Evolutionary conservation across 1,139 yeast genomes (phyloP).

Genomic region (Dujonia santamariae): DNA sequence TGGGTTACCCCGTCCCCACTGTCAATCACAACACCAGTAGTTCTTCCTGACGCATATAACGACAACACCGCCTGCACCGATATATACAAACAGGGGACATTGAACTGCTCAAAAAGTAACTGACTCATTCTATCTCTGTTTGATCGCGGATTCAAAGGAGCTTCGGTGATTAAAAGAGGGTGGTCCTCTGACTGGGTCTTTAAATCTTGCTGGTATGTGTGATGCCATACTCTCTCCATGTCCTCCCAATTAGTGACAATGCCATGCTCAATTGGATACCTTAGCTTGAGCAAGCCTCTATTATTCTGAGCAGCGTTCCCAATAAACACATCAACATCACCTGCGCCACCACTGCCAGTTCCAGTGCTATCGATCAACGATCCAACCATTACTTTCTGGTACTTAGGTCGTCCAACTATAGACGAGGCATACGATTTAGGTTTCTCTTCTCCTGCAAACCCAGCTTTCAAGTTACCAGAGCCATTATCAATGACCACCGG

Average conservation of each 20-base stretch:
- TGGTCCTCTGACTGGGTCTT: slow-evolving; percentile 50
- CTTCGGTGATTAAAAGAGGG: slow-evolving; percentile 78
- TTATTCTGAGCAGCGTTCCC: slow-evolving; percentile 73
- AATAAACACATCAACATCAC: slow-evolving; percentile 47
- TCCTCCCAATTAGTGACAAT: slow-evolving; percentile 83
- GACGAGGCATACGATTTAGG: slow-evolving; percentile 58
- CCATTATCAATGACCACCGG: slow-evolving; percentile 94
- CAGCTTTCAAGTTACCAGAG: slow-evolving; percentile 84
- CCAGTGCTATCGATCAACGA: slow-evolving; percentile 49
- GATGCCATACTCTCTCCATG: slow-evolving; percentile 74
- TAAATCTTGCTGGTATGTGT: slow-evolving; percentile 58
- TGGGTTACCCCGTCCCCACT: slow-evolving; percentile 92
- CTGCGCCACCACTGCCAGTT: slow-evolving; percentile 6
- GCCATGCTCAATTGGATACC: slow-evolving; percentile 80
- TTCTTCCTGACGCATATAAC: slow-evolving; percentile 82
- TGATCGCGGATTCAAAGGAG: slow-evolving; percentile 73
- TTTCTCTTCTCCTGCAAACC: slow-evolving; percentile 88
- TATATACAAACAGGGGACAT: slow-evolving; percentile 82
- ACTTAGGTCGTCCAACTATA: slow-evolving; percentile 79
- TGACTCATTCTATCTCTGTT: slow-evolving; percentile 77
- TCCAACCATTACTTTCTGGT: slow-evolving; percentile 82
- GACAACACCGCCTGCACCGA: slow-evolving; percentile 83
- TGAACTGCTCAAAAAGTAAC: slow-evolving; percentile 76
- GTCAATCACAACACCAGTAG: slow-evolving; percentile 87
- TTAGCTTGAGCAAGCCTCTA: slow-evolving; percentile 68